Evolutionary conservation across 768 basidiomycete species (phyloP).

Genomic region (Tulasnella sp.): DNA sequence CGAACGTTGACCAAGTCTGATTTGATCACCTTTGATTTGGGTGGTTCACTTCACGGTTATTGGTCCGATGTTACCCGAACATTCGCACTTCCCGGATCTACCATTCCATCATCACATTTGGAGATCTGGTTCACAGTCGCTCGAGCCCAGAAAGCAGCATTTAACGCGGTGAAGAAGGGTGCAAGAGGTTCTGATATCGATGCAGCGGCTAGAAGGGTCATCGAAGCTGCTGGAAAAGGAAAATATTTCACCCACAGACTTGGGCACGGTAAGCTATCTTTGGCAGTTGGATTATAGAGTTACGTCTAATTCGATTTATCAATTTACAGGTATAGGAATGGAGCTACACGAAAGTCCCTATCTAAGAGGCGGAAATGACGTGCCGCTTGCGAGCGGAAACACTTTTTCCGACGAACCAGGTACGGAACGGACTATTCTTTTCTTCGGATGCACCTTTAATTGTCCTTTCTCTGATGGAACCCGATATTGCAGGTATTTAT

Average conservation of each 20-base stretch:
- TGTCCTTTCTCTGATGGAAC: background rate
- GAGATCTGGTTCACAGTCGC: constrained; percentile 54
- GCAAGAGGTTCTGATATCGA: constrained; percentile 45
- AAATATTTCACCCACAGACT: constrained; percentile 67
- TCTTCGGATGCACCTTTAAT: background rate
- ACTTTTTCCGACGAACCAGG: constrained; percentile 71
- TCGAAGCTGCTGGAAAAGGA: constrained; percentile 35
- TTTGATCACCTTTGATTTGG: constrained; percentile 63
- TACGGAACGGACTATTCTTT: constrained; percentile 20
- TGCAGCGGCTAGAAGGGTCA: constrained; percentile 41
- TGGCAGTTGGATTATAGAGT: background rate
- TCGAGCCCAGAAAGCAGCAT: constrained; percentile 46
- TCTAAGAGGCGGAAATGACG: constrained; percentile 53
- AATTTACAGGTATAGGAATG: constrained; percentile 55
- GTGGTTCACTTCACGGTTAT: constrained; percentile 60
- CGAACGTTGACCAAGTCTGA: constrained; percentile 42
- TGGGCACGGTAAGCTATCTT: constrained; percentile 47
- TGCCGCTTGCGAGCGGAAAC: constrained; percentile 47
- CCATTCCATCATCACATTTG: constrained; percentile 40
- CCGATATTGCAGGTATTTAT: constrained; percentile 39
- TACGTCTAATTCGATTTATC: background rate
- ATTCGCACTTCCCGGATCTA: constrained; percentile 46
- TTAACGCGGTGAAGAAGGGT: constrained; percentile 36
- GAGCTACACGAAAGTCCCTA: constrained; percentile 77
- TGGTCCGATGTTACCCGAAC: constrained; percentile 27